phyloP scores from a whole-genome alignment of 208 protist species.

The Acanthamoeba lenticulata region DNA sequence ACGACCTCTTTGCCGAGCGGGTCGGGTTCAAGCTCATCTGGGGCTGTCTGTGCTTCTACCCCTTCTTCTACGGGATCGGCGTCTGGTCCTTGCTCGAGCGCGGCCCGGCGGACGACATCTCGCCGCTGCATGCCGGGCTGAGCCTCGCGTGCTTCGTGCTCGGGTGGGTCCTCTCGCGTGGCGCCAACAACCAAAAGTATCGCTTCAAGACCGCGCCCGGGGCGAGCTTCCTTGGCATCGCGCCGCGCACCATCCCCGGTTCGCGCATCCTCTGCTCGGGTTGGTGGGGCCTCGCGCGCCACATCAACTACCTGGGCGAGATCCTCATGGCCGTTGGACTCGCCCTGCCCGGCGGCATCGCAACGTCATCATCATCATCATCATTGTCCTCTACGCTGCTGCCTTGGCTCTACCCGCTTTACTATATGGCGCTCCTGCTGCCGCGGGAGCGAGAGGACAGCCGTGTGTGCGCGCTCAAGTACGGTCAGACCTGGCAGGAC shows the following conservation, averaged over 20 bases:
- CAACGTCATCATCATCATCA: neutral
- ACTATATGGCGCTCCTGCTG: neutral
- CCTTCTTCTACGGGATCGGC: conserved; percentile 19
- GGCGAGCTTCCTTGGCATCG: neutral
- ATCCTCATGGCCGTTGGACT: neutral
- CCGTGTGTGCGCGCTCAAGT: neutral
- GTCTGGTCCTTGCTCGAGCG: neutral
- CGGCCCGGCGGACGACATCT: neutral
- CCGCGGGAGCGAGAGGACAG: neutral
- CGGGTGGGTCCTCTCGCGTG: neutral
- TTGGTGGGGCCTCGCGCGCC: neutral
- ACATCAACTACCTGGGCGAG: conserved; percentile 60
- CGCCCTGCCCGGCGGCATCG: neutral
- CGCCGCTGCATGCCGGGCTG: neutral
- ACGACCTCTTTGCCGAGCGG: neutral
- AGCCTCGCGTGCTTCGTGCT: neutral
- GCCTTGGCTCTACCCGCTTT: conserved; percentile 24
- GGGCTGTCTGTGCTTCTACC: conserved; percentile 34
- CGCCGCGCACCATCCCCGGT: neutral
- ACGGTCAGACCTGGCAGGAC: neutral
- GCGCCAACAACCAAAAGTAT: conserved; percentile 16
- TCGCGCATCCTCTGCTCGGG: neutral
- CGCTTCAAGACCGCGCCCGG: neutral
- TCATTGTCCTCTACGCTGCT: neutral
- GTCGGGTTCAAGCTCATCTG: neutral